These are phyloP conservation scores for Aspergillus viridinutans DNA, from an alignment of 2,329 filamentous ascomycete genomes.

Conservation along the genomic window DNA sequence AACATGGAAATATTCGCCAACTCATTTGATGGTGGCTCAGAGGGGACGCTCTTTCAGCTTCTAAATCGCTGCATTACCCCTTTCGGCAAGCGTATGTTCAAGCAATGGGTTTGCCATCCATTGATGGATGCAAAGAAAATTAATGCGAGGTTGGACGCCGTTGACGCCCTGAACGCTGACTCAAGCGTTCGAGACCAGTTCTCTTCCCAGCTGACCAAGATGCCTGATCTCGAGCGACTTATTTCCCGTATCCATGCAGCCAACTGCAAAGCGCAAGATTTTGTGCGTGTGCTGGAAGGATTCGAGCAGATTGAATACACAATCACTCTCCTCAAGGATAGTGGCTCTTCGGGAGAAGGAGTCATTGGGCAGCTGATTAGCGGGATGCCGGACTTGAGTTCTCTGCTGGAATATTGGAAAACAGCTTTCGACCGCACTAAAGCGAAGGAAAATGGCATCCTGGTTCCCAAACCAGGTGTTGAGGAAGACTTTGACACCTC, in stretches of 20 bases:
- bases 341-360: conserved; percentile 67
- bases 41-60: conserved; percentile 85
- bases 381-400: conserved; percentile 78
- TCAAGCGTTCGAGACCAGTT: conserved; percentile 78
- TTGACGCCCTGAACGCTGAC: conserved; percentile 87
- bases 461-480: conserved; percentile 81
- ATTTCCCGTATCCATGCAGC: conserved; percentile 93
- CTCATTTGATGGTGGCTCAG: conserved; percentile 75
- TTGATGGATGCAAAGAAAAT: conserved; percentile 81
- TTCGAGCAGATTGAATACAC: conserved; percentile 98
- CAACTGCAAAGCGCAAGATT: conserved; percentile 85
- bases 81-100: conserved; percentile 92
- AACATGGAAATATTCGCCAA: conserved; percentile 98
- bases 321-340: conserved; percentile 70
- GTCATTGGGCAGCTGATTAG: conserved; percentile 78
- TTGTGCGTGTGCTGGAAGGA: conserved; percentile 86
- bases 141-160: conserved; percentile 89
- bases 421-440: conserved; percentile 81
- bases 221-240: conserved; percentile 89
- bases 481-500: conserved; percentile 91
- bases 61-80: conserved; percentile 94
- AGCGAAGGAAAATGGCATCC: conserved; percentile 72
- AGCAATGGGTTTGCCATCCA: conserved; percentile 96
- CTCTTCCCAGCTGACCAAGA: conserved; percentile 77
- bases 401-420: conserved; percentile 78